A percentile compares a stretch with the other conserved stretches of the same genome.
Evolutionary conservation across 768 basidiomycete species (phyloP).

Genomic region (Suillus subaureus): DNA sequence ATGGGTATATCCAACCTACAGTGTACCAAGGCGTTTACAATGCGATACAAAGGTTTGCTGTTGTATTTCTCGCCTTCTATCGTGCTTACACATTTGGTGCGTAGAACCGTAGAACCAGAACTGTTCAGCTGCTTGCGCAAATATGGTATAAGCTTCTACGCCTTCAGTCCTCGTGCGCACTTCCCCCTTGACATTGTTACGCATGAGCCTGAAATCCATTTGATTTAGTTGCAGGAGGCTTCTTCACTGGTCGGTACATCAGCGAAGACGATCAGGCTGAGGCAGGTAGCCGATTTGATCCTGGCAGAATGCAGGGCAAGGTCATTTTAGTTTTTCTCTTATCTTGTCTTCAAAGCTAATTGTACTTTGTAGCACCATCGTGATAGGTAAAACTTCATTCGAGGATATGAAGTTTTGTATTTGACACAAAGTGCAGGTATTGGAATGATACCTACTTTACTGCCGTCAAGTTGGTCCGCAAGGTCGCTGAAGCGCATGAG

Average conservation of each 20-base stretch:
- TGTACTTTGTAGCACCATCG: constrained; percentile 36
- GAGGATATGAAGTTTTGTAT: constrained; percentile 4
- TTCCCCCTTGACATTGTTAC: not conserved
- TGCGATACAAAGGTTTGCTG: constrained; percentile 21
- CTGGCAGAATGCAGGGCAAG: constrained; percentile 45
- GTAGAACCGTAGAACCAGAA: constrained; percentile 4
- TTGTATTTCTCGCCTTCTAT: not conserved
- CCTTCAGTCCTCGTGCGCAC: constrained; percentile 33
- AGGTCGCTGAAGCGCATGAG: constrained; percentile 52
- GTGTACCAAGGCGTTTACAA: constrained; percentile 33
- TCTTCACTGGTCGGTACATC: constrained; percentile 42
- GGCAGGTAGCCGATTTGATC: constrained; percentile 60
- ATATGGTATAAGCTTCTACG: constrained; percentile 35
- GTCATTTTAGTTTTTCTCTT: constrained; percentile 25
- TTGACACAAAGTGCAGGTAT: constrained; percentile 37
- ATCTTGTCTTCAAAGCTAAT: not conserved
- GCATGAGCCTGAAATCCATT: not conserved
- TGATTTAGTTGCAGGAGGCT: constrained; percentile 38
- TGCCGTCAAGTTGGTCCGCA: constrained; percentile 46
- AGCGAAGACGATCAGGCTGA: constrained; percentile 43
- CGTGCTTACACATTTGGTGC: not conserved
- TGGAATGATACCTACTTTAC: constrained; percentile 58
- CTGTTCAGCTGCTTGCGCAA: constrained; percentile 29
- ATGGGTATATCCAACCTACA: constrained; percentile 27
- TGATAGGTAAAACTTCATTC: constrained; percentile 37